Evolutionary conservation across 306 rosid genomes (phyloP), one percentile per base, ranked within the genome.

Genomic region (Gynostemma pentaphyllum): DNA sequence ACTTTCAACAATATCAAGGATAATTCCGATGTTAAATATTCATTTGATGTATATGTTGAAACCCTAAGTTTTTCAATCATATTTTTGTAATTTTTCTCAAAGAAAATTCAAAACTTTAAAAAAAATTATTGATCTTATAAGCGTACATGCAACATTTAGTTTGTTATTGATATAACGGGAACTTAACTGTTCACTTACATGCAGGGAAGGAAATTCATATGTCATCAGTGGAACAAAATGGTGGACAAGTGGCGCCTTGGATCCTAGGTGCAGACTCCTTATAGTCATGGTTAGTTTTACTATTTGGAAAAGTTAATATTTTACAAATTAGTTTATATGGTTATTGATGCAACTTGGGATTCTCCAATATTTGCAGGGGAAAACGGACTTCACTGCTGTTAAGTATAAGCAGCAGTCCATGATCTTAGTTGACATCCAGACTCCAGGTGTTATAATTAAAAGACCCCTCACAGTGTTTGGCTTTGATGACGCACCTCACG

Each of bases 211-310:
- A 76, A 87, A 88, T 74, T 76, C 88, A 19, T 92, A 79, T 67
- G 66, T 88, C 66, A 84, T 92, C 74, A 88, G 84, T 61, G 97
- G 97, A 77, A 86, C 70, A 42, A 92, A 92, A 74, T 92, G 99
- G 99, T 92, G 95, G 96, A 92, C 96, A 50, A 92, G 97, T 59
- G 99, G 99, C 15, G 94, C 99, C 53, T 84, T 92, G 97, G 99
- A 92, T 86, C 97, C 96, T 12, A 84, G 99, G 74, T 92, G 99
- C 78, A 82, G 74, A 72, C 18, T 92, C 79, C 94, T 92, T 22
- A 78, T 92, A 72, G 86, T 86, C 72, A 92, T 92, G 99, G 99
- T 92, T 71, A 71, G 88, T 84, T 72, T 53, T 76, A 72, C 66
- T 55, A 50, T 41, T 16, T 45, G 66, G 42, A 68, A 72, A 34